Conservation (phyloP, 169 alveolate genomes). For the Eimeria nieschulzi region DNA sequence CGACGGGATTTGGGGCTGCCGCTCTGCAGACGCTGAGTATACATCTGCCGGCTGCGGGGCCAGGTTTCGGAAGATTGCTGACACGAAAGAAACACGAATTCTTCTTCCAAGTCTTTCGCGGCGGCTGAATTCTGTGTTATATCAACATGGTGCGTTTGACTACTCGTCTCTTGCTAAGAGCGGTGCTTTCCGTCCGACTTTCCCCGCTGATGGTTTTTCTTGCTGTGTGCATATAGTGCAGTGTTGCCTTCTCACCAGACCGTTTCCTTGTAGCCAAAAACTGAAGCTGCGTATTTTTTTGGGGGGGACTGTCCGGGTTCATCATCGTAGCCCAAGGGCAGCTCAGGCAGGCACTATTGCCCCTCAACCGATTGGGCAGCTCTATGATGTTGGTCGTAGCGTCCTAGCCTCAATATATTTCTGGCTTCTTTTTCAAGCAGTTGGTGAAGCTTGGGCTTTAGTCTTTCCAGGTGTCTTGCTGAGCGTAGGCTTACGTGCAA, state of each 20-base stretch:
- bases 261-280: not conserved
- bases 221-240: not conserved
- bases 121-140: not conserved
- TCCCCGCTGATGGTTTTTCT: not conserved
- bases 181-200: constrained; percentile 25
- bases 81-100: not conserved
- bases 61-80: not conserved
- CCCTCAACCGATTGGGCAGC: not conserved
- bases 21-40: constrained; percentile 7
- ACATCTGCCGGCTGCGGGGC: constrained; percentile 40
- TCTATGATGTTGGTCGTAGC: not conserved
- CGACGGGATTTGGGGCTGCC: constrained; percentile 59
- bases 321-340: not conserved
- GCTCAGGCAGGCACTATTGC: not conserved
- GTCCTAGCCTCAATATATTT: not conserved
- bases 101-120: constrained; percentile 29
- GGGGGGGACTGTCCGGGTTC: not conserved
- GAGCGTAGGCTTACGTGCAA: not conserved
- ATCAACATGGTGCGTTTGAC: constrained; percentile 42
- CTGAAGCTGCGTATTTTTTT: not conserved
- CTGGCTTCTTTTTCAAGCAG: not conserved
- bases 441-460: not conserved
- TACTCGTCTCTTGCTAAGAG: not conserved
- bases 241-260: not conserved
- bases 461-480: not conserved